Base-by-base conservation (phyloP, 1,139 yeast species). In the Debaryomyces psychrophilus region DNA sequence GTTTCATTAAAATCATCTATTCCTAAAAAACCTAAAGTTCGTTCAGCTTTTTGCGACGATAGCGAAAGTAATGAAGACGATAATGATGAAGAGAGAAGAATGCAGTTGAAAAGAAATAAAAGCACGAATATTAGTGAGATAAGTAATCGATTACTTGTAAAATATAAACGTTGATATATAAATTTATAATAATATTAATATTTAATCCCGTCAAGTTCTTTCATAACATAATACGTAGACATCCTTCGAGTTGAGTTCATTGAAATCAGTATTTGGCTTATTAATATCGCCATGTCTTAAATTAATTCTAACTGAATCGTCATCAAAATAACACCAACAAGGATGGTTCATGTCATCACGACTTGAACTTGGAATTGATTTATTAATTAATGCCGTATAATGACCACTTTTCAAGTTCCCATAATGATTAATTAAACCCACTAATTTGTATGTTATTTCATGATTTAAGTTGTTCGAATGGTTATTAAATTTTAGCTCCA, bases 211-310 rank as follows among this genome's bases (percentile, higher is more conserved):
- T 43, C 47, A 52, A n/a, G 75, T 60, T 45, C 81, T 67, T 57
- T 82, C 86, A 58, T 86, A 87, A 60, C 86, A 84, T 55, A 86
- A 66, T n/a, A 86, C 88, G 61, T 86, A 87, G 3, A 83, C 92
- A 54, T 85, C 89, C 41, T 78, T 73, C 42, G 85, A 79, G 9
- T 71, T 68, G 46, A 79, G 66, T 28, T 71, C 69, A 12, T 69
- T 68, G 42, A 67, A 41, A 23, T 60, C 70, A 33, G 68, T 71
- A 27, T 65, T 67, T n/a, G 60, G 60, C 15, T 55, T 57, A 43
- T 62, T 64, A 12, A 67, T 55, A 44, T 69, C 68, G 9, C 86
- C 85, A 54, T 81, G 82, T 15, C 70, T 68, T 11, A 72, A 53
- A 41, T 74, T 71, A 7, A 72, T 71, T 46, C 76, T 76, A 1